Evolutionary conservation across 352 stramenopile species (phyloP).

Genomic region (Nannochloropsis limnetica): DNA sequence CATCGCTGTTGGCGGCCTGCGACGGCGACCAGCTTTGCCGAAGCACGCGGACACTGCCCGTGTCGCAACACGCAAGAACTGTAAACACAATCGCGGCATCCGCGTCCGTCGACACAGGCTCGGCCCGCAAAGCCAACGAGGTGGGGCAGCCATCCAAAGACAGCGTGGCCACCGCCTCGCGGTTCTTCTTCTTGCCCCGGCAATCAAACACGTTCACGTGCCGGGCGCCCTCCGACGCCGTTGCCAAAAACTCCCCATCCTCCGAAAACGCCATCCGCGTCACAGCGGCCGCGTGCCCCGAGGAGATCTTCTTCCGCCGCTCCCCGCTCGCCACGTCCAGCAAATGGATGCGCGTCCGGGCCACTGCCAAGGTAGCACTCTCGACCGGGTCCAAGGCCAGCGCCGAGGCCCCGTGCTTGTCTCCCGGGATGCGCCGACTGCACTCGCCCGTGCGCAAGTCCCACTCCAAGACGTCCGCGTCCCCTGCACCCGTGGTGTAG

Average conservation of each 20-base stretch:
- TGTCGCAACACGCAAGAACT: background rate
- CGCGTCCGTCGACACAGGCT: background rate
- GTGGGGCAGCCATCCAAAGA: slow-evolving; percentile 25
- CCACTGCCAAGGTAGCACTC: slow-evolving; percentile 19
- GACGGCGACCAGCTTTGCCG: background rate
- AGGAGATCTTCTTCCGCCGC: slow-evolving; percentile 19
- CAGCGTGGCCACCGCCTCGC: background rate
- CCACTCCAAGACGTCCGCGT: slow-evolving; percentile 7
- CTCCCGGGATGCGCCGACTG: background rate
- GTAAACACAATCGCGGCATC: background rate
- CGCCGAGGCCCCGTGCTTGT: slow-evolving; percentile 9
- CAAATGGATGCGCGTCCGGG: slow-evolving; percentile 23
- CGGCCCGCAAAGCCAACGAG: slow-evolving; percentile 8
- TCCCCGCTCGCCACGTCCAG: slow-evolving; percentile 26
- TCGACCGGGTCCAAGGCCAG: background rate
- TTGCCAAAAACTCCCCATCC: background rate
- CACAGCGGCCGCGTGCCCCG: background rate
- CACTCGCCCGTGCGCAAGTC: background rate
- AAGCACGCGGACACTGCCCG: background rate
- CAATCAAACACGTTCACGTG: background rate
- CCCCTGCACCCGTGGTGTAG: background rate
- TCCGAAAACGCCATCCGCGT: slow-evolving; percentile 10
- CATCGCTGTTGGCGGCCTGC: background rate
- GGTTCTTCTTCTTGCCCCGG: slow-evolving; percentile 3
- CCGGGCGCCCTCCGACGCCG: background rate